Evolutionary conservation across 441 rosid genomes (phyloP).

Genomic region (Bocquillonia castaneifolia): DNA sequence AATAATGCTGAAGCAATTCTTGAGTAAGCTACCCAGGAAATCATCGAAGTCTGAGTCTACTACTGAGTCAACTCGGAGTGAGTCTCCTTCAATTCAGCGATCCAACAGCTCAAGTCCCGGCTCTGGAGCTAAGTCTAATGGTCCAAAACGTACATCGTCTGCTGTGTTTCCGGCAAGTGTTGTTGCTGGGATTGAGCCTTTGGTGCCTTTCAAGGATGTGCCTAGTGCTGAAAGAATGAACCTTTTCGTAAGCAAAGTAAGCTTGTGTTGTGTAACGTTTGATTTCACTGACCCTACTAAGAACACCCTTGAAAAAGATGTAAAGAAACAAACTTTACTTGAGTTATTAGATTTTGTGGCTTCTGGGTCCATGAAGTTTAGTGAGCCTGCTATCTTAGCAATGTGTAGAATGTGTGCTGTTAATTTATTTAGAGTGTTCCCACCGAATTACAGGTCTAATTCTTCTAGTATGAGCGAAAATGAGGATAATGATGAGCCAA

Average conservation of each 20-base stretch:
- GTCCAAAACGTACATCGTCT: constrained; percentile 65
- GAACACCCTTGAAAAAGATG: constrained; percentile 68
- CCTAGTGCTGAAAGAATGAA: constrained; percentile 59
- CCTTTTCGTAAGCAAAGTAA: constrained; percentile 78
- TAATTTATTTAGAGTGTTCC: constrained; percentile 68
- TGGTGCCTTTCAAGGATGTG: constrained; percentile 80
- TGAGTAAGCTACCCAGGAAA: constrained; percentile 63
- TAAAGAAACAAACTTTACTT: constrained; percentile 66
- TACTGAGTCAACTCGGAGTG: constrained; percentile 41
- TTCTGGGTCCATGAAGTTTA: constrained; percentile 56
- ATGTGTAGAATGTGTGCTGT: constrained; percentile 90
- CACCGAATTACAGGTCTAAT: constrained; percentile 56
- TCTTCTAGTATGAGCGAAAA: constrained; percentile 34
- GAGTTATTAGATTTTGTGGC: constrained; percentile 75
- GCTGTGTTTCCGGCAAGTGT: constrained; percentile 78
- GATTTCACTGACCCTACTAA: constrained; percentile 76
- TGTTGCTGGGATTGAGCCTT: constrained; percentile 73
- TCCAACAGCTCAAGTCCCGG: constrained; percentile 34
- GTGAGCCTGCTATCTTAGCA: constrained; percentile 71
- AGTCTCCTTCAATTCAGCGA: constrained; percentile 34
- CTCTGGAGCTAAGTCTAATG: constrained; percentile 40
- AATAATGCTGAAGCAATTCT: constrained; percentile 66
- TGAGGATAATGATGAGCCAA: constrained; percentile 62
- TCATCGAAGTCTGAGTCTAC: constrained; percentile 48
- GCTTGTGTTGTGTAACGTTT: constrained; percentile 74